Percentiles rank a stretch among this genome's conserved stretches.
Conservation (phyloP, 208 protist genomes). For the Leishmania tropica region DNA sequence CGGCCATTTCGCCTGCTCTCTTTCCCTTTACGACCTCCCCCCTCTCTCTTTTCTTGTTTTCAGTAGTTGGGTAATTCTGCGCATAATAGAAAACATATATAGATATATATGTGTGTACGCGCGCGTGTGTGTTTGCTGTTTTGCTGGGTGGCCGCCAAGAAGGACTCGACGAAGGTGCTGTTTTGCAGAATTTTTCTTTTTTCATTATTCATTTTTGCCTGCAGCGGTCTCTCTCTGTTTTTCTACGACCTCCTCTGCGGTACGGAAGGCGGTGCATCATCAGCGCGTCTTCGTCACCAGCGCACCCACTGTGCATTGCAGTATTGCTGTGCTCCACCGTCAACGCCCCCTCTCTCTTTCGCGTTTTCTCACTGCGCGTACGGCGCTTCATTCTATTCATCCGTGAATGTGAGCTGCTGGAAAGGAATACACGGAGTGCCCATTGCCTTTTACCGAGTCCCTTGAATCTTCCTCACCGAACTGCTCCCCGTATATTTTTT, state of each 20-base stretch:
- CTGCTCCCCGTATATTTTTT: background rate
- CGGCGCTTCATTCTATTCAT: background rate
- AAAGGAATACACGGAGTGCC: background rate
- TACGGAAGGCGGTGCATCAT: background rate
- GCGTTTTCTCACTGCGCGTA: background rate
- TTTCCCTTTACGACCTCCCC: too few relatives aligned
- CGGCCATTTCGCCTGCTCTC: too few relatives aligned
- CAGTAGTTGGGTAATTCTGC: too few relatives aligned
- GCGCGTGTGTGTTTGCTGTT: too few relatives aligned
- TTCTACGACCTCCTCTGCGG: background rate
- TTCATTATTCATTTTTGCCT: background rate
- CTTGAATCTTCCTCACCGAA: background rate
- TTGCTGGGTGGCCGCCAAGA: too few relatives aligned
- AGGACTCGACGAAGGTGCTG: too few relatives aligned
- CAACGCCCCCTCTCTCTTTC: background rate
- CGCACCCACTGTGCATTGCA: background rate
- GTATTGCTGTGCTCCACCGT: background rate
- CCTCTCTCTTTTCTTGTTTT: too few relatives aligned
- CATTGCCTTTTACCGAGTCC: background rate
- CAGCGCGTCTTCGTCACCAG: background rate
- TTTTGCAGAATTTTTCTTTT: background rate
- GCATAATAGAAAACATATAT: too few relatives aligned
- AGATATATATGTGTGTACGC: too few relatives aligned
- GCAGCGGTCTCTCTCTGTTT: background rate
- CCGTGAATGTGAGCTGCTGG: background rate